Evolutionary conservation across 2,329 filamentous ascomycete genomes (phyloP).

Genomic region (Scytalidium lignicola): DNA sequence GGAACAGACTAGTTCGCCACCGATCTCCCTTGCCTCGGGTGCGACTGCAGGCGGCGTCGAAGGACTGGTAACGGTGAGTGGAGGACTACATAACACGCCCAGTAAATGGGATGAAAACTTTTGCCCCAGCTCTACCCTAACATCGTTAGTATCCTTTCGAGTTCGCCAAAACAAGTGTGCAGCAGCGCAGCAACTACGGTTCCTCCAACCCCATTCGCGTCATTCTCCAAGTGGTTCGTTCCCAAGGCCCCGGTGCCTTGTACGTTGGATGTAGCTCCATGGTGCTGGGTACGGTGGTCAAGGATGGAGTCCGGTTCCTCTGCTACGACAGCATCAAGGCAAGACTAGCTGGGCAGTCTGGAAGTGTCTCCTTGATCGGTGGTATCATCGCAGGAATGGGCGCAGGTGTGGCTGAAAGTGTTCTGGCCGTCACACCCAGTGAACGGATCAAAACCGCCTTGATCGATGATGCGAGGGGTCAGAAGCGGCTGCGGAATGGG

Average conservation of each 20-base stretch:
- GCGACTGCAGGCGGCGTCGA: too few species aligned
- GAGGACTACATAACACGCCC: too few species aligned
- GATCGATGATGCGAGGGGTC: constrained; percentile 22
- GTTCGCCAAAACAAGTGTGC: constrained; percentile 61
- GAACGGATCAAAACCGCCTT: constrained; percentile 65
- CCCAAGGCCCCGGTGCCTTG: constrained; percentile 52
- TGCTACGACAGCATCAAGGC: constrained; percentile 62
- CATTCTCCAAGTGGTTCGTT: constrained; percentile 46
- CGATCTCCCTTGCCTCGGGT: too few species aligned
- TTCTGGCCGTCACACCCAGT: constrained; percentile 62
- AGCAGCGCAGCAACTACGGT: constrained; percentile 40
- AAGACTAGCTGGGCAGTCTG: constrained; percentile 48
- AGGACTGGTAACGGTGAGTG: too few species aligned
- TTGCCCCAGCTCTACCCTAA: too few species aligned
- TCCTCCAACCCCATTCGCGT: constrained; percentile 52
- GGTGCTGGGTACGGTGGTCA: constrained; percentile 47
- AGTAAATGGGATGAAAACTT: too few species aligned
- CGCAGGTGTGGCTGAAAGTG: constrained; percentile 55
- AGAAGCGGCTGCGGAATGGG: constrained; percentile 24
- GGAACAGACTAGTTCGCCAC: too few species aligned
- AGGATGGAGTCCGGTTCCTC: constrained; percentile 62
- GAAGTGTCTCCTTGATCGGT: constrained; percentile 47
- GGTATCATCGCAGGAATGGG: constrained; percentile 61
- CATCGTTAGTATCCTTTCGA: constrained; percentile 60
- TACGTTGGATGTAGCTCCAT: constrained; percentile 40